Evolutionary conservation across 2,329 filamentous ascomycete species (phyloP), one percentile per base, ranked within the genome.

Genomic region (Hysterium pulicare): DNA sequence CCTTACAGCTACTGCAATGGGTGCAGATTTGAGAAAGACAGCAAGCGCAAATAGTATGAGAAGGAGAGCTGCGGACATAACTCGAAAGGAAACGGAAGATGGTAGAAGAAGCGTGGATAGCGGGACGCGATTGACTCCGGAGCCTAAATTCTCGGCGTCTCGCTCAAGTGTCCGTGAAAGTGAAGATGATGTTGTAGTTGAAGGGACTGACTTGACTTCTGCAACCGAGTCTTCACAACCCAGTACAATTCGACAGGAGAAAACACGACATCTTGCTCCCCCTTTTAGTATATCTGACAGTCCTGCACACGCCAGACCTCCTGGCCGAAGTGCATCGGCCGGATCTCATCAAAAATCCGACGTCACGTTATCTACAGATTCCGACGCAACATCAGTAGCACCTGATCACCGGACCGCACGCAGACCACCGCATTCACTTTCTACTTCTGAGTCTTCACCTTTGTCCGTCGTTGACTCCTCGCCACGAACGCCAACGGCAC

Each of bases 1-100:
- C 16, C 62, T 74, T 39, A 74, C 71, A 7, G 61, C 58, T 5
- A 61, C 55, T 9, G 56, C 51, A 30, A 40, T 43, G 9, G 63
- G 69, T n/a, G 66, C 67, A 15, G 71, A 75, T 32, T 52, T 72
- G 26, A 59, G 66, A 44, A 64, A 72, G 51, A 66, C 70, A 31
- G 66, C 66, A 26, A 75, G 71, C 47, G 64, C 63, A 8, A 68
- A 67, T 50, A 72, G 68, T 56, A 70, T 71, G 55, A 62, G 66
- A 28, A 64, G 61, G 34, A 62, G 59, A 37, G 62, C 64, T 23
- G 59, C 68, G 11, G 64, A 65, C 17, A 56, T 59, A 7, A 38
- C 64, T 26, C 51, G 55, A 32, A 61, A 59, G 38, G 47, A 46
- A 22, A 62, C 63, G 54, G 61, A 64, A 36, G 54, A 56, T 8